Evolutionary conservation across 768 basidiomycete species (phyloP).

Genomic region (Lactarius pseudohatsudake): DNA sequence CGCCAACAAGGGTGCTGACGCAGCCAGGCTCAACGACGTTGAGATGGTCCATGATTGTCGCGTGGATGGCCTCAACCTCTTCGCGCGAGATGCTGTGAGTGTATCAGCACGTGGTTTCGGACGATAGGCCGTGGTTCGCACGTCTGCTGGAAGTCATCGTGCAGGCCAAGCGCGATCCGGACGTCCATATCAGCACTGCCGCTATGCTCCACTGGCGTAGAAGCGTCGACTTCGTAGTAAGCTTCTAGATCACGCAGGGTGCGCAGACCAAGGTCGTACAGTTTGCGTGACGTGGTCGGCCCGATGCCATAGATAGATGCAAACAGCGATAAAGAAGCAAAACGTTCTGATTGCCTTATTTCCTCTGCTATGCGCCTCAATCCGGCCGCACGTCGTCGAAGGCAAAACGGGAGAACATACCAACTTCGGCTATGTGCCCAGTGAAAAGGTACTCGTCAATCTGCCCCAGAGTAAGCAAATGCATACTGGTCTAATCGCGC

Average conservation of each 20-base stretch:
- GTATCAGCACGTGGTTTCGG: conserved; percentile 1
- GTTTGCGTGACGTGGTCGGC: conserved; percentile 59
- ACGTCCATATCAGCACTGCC: conserved; percentile 37
- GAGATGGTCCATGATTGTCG: conserved; percentile 65
- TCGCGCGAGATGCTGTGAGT: conserved; percentile 60
- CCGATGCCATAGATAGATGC: conserved; percentile 73
- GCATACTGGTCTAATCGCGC: neutral
- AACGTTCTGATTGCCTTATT: conserved; percentile 49
- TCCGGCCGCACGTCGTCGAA: conserved; percentile 1
- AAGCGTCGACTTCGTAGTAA: conserved; percentile 52
- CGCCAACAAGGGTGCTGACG: conserved; percentile 74
- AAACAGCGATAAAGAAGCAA: conserved; percentile 56
- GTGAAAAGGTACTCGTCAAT: conserved; percentile 59
- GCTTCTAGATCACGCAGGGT: conserved; percentile 67
- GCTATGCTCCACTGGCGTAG: conserved; percentile 26
- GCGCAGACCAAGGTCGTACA: conserved; percentile 66
- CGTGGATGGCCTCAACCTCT: conserved; percentile 80
- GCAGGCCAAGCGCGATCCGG: conserved; percentile 57
- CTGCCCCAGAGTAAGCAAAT: conserved; percentile 36
- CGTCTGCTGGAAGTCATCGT: conserved; percentile 54
- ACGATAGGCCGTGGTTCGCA: conserved; percentile 31
- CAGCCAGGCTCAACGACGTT: conserved; percentile 63
- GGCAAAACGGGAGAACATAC: conserved; percentile 35
- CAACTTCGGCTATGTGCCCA: conserved; percentile 59
- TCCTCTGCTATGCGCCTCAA: conserved; percentile 41